Conservation (phyloP, 306 rosid species). For the Casuarina cunninghamiana region DNA sequence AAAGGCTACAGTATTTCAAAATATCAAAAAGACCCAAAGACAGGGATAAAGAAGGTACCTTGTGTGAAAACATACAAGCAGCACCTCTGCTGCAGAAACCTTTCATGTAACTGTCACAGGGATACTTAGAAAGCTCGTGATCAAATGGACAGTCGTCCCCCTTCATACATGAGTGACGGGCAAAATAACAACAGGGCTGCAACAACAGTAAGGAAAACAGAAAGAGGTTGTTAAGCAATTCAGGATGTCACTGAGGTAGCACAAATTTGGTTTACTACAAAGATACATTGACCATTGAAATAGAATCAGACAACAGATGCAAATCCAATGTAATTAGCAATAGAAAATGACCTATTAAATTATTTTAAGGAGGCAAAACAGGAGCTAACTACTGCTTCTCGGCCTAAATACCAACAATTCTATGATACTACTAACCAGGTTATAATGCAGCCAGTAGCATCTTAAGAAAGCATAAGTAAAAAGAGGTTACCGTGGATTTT, state of each 20-base stretch:
- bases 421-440: background rate
- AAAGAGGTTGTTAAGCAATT: constrained; percentile 4
- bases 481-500: constrained; percentile 61
- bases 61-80: constrained; percentile 75
- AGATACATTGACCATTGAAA: background rate
- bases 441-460: background rate
- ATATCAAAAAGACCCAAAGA: constrained; percentile 5
- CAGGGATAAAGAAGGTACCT: constrained; percentile 47
- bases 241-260: background rate
- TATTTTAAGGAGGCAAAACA: background rate
- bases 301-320: constrained; percentile 1
- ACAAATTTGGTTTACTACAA: background rate
- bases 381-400: background rate
- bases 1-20: background rate
- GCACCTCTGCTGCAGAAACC: constrained; percentile 77
- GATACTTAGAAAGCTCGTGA: constrained; percentile 81
- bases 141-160: constrained; percentile 91
- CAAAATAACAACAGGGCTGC: constrained; percentile 79
- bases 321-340: background rate
- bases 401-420: background rate
- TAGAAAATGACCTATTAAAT: background rate
- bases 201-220: constrained; percentile 31
- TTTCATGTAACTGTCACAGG: constrained; percentile 57
- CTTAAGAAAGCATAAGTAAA: constrained; percentile 9
- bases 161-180: constrained; percentile 79